Evolutionary conservation across 179 eudicot species (phyloP).

Genomic region (Gypsophila paniculata): DNA sequence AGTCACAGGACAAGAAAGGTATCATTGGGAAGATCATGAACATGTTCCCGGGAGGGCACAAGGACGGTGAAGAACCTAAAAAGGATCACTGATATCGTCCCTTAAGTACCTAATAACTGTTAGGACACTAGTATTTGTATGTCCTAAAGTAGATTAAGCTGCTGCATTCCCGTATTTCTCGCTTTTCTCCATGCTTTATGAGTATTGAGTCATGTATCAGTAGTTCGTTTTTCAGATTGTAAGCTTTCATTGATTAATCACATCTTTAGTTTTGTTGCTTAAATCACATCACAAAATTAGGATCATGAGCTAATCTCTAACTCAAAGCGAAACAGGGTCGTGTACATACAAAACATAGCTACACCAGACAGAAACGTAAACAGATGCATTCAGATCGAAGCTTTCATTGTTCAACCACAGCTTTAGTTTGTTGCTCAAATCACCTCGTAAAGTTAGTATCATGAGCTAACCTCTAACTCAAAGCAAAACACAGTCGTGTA

Average conservation of each 20-base stretch:
- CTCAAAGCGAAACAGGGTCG: not conserved
- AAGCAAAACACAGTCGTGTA: not conserved
- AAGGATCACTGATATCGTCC: constrained; percentile 15
- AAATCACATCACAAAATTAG: not conserved
- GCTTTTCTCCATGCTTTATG: not conserved
- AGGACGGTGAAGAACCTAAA: constrained; percentile 29
- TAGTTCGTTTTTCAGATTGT: constrained; percentile 19
- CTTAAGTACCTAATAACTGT: not conserved
- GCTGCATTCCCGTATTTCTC: constrained; percentile 16
- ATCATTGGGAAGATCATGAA: constrained; percentile 46
- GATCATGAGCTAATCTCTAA: no score
- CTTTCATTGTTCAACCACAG: no score
- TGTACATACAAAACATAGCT: not conserved
- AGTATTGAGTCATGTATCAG: not conserved
- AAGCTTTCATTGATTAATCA: constrained; percentile 8
- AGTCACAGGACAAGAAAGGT: constrained; percentile 42
- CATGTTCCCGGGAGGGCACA: constrained; percentile 40
- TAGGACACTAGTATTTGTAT: not conserved
- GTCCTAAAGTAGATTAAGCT: constrained; percentile 20
- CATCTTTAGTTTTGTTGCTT: constrained; percentile 5
- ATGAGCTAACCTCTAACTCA: not conserved
- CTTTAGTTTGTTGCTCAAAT: not conserved
- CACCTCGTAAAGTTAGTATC: not conserved
- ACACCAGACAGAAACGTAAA: no score
- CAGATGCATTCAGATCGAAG: no score